phyloP scores from a whole-genome alignment of 2,329 filamentous ascomycete species.

The Pleomassaria siparia region DNA sequence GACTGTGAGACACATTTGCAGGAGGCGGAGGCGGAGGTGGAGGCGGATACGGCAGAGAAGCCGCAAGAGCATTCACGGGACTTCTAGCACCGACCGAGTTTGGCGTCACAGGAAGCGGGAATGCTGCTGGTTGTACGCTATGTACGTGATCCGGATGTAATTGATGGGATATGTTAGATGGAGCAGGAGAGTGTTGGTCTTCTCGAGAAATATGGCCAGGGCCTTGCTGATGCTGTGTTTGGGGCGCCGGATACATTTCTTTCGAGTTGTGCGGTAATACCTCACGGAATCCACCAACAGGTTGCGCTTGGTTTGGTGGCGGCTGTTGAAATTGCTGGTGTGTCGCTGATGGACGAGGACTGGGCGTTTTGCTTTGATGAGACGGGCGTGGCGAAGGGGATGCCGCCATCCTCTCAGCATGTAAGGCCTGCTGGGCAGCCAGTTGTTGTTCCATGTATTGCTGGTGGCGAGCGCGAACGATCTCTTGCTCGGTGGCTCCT shows the following conservation, averaged over 20 bases:
- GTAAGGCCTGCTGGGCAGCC: slow-evolving; percentile 33
- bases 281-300: slow-evolving; percentile 36
- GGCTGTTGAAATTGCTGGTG: slow-evolving; percentile 10
- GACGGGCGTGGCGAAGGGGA: slow-evolving; percentile 35
- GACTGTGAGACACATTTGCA: slow-evolving; percentile 27
- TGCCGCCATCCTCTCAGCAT: slow-evolving; percentile 28
- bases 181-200: slow-evolving; percentile 11
- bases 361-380: slow-evolving; percentile 23
- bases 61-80: slow-evolving; percentile 24
- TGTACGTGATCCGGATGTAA: slow-evolving; percentile 25
- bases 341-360: slow-evolving; percentile 13
- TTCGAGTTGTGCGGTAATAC: slow-evolving; percentile 35
- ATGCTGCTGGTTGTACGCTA: slow-evolving; percentile 21
- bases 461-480: slow-evolving; percentile 38
- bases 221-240: neutral
- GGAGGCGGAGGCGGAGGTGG: slow-evolving; percentile 14
- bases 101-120: slow-evolving; percentile 31
- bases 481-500: slow-evolving; percentile 40
- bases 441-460: slow-evolving; percentile 40
- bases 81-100: slow-evolving; percentile 16
- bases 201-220: neutral
- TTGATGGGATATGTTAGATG: slow-evolving; percentile 17
- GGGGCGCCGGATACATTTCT: slow-evolving; percentile 24
- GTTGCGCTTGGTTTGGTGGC: slow-evolving; percentile 14
- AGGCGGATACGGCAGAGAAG: slow-evolving; percentile 19